Conservation (phyloP, 1,284 basidiomycete genomes). For the Trametes hirsuta region DNA sequence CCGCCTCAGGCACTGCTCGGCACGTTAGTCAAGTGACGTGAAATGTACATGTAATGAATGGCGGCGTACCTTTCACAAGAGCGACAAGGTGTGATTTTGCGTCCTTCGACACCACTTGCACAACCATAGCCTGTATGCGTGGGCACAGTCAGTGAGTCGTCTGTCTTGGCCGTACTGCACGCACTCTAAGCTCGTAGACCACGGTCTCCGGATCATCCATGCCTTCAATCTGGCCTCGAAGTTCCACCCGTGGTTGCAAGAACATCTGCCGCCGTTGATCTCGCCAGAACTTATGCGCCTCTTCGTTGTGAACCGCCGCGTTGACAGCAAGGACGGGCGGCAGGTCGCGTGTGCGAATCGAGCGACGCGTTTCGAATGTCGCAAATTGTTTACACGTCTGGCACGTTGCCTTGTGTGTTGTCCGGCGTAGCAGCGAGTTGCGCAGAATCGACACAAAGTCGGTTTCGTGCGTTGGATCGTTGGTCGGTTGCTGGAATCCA, state of each 20-base stretch:
- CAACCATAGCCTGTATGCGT: constrained; percentile 70
- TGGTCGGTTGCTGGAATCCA: constrained; percentile 39
- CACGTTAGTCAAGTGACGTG: neutral
- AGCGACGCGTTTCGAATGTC: constrained; percentile 73
- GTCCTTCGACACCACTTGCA: constrained; percentile 81
- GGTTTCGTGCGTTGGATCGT: constrained; percentile 50
- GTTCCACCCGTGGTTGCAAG: constrained; percentile 55
- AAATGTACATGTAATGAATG: too few species aligned
- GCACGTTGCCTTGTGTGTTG: constrained; percentile 86
- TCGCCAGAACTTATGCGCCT: constrained; percentile 79
- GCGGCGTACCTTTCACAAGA: constrained; percentile 71
- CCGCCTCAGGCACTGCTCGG: constrained; percentile 64
- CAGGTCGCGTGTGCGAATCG: constrained; percentile 68
- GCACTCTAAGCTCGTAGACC: constrained; percentile 75
- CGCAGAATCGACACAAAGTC: constrained; percentile 78
- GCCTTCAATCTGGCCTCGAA: constrained; percentile 62
- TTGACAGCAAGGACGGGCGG: constrained; percentile 92
- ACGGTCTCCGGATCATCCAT: constrained; percentile 58
- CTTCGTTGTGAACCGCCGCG: constrained; percentile 79
- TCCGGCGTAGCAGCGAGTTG: constrained; percentile 80
- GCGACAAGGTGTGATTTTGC: constrained; percentile 88
- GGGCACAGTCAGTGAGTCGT: neutral
- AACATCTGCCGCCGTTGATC: constrained; percentile 62
- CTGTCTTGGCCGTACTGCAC: constrained; percentile 29
- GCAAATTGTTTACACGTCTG: constrained; percentile 80